These are phyloP conservation scores for Farysia itapuensis DNA, from an alignment of 1,284 basidiomycete genomes.

Conservation along the genomic window DNA sequence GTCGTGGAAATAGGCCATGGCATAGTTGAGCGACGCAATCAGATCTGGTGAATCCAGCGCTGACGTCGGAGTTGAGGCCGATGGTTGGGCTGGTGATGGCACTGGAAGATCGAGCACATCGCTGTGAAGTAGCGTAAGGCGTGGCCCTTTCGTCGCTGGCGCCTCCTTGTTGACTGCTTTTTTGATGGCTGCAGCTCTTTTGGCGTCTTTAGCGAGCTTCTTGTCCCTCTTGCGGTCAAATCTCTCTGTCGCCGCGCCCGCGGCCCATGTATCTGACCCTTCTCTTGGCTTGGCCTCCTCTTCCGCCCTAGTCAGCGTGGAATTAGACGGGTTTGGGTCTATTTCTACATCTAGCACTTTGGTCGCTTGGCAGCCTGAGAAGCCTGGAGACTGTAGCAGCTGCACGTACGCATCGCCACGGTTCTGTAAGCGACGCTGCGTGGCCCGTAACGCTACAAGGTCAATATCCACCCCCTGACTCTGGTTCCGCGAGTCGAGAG, in stretches of 20 bases:
- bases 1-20: conserved; percentile 50
- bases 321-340: neutral
- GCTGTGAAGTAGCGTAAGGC: conserved; percentile 41
- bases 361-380: neutral
- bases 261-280: conserved; percentile 18
- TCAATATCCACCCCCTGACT: conserved; percentile 50
- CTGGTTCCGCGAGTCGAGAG: conserved; percentile 14
- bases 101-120: conserved; percentile 45
- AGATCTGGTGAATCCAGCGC: conserved; percentile 34
- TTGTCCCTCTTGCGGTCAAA: conserved; percentile 39
- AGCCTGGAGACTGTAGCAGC: conserved; percentile 37
- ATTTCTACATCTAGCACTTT: neutral
- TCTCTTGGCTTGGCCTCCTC: neutral
- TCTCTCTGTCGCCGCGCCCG: conserved; percentile 35
- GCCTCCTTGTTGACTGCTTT: neutral
- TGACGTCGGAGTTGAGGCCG: neutral
- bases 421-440: conserved; percentile 10
- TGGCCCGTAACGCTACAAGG: conserved; percentile 32
- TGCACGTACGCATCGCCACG: conserved; percentile 5
- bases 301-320: neutral
- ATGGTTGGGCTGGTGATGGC: conserved; percentile 1
- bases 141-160: neutral
- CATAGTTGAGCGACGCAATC: conserved; percentile 50
- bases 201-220: conserved; percentile 10
- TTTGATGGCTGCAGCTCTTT: neutral